These are phyloP conservation scores for Xylariaceae sp. DNA, from an alignment of 2,329 filamentous ascomycete species.

Conservation along the genomic window DNA sequence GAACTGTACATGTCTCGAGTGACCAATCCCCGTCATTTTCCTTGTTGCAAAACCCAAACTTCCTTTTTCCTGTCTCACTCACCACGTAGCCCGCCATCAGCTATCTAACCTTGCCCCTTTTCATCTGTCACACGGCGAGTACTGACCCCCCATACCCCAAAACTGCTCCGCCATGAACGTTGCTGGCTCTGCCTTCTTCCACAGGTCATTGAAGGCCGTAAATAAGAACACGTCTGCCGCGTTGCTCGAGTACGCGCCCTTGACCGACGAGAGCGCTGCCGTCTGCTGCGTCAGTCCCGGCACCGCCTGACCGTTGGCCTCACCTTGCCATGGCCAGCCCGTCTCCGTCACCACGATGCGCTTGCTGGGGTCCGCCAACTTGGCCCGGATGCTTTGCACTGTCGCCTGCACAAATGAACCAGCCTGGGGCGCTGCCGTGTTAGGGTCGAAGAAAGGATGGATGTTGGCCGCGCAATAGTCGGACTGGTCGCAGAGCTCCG, in stretches of 20 bases:
- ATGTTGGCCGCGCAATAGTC: constrained; percentile 80
- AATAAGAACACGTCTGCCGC: constrained; percentile 63
- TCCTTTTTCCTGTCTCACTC: constrained; percentile 13
- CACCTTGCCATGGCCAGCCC: constrained; percentile 74
- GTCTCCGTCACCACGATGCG: constrained; percentile 73
- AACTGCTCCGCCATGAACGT: constrained; percentile 71
- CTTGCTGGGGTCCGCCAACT: constrained; percentile 45
- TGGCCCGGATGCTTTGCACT: constrained; percentile 41
- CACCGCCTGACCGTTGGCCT: constrained; percentile 62
- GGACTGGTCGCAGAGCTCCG: constrained; percentile 65
- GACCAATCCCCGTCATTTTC: constrained; percentile 12
- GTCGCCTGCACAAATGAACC: constrained; percentile 64
- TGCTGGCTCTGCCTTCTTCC: constrained; percentile 63
- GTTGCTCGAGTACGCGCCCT: constrained; percentile 50
- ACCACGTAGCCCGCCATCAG: not conserved
- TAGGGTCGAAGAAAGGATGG: constrained; percentile 78
- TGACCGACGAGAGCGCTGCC: constrained; percentile 62
- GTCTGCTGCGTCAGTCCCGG: constrained; percentile 65
- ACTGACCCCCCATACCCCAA: constrained; percentile 60
- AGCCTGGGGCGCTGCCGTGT: constrained; percentile 54
- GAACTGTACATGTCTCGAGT: constrained; percentile 25
- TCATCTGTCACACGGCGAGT: constrained; percentile 27
- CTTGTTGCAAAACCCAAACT: constrained; percentile 14
- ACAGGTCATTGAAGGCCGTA: constrained; percentile 73
- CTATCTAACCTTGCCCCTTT: not conserved